phyloP scores from a whole-genome alignment of 169 alveolate genomes.

The Miamiensis avidus region DNA sequence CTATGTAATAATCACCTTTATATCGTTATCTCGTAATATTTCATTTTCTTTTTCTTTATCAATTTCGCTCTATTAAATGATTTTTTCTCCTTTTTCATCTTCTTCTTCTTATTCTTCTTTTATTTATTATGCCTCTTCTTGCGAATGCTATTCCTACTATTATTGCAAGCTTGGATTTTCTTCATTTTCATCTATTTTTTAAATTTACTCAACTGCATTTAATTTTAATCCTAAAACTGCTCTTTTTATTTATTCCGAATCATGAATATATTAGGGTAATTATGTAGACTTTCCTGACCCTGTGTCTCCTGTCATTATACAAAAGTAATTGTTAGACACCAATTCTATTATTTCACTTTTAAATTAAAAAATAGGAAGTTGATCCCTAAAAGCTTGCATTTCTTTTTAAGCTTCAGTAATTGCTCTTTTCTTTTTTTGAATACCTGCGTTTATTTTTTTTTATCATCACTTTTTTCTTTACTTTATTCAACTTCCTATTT shows the following conservation, averaged over 20 bases:
- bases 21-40: constrained; percentile 47
- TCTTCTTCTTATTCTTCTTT: constrained; percentile 22
- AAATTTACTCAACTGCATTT: constrained; percentile 36
- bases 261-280: constrained; percentile 80
- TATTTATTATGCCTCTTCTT: background rate
- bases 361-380: constrained; percentile 75
- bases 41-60: constrained; percentile 23
- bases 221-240: constrained; percentile 22
- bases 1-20: constrained; percentile 74
- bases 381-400: constrained; percentile 44
- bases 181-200: constrained; percentile 32
- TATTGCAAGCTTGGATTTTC: constrained; percentile 30
- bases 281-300: constrained; percentile 94
- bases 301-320: constrained; percentile 90
- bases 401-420: background rate
- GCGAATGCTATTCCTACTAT: background rate
- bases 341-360: constrained; percentile 63
- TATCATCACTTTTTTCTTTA: background rate
- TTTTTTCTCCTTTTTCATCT: constrained; percentile 10
- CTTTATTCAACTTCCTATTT: background rate
- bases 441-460: background rate
- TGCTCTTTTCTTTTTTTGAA: no score
- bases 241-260: constrained; percentile 45
- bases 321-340: constrained; percentile 56
- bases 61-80: constrained; percentile 45